Base-by-base conservation (phyloP, 2,329 filamentous ascomycete species). In the Lecanoromycetidae sp. region DNA sequence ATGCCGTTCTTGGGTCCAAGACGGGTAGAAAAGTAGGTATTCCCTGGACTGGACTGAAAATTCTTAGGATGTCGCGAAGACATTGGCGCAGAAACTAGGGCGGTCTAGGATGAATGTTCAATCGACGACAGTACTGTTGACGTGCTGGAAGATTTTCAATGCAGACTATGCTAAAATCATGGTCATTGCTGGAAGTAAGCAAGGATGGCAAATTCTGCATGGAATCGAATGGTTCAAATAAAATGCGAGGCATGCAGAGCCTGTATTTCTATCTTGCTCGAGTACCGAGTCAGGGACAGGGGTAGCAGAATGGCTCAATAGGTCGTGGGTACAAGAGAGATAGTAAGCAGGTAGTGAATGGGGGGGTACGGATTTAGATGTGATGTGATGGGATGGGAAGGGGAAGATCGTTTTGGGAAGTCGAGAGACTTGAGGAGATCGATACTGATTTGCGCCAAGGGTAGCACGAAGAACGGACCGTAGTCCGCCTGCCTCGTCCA, bases 341-440 rank as follows among this genome's bases (percentile, higher is more conserved):
- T 30, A 13, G 25, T 15, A 15, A 15, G 19, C 12, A 12, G 22
- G 15, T 38, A 19, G 23, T 27, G 27, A 34, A 36, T 25, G 13
- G n/a, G n/a, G 23, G 8, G n/a, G 15, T 30, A 15, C 15, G n/a
- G 9, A 22, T 25, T 20, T 12, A 29, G 29, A 17, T 30, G 35
- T 15, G 10, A 26, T 20, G 4, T 9, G 26, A 40, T 40, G 7
- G 36, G 44, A 22, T 15, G 38, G 36, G 13, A 40, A 34, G 33
- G 32, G 23, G 45, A 42, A 36, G 45, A 47, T 47, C 45, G 20
- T 47, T n/a, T n/a, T n/a, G n/a, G n/a, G n/a, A n/a, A n/a, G n/a
- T n/a, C n/a, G n/a, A n/a, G n/a, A n/a, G n/a, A n/a, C n/a, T n/a
- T n/a, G n/a, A n/a, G 45, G 38, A 42, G 45, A 47, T 47, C 45